These are phyloP conservation scores for Leccinum subrobustum DNA, from an alignment of 1,284 basidiomycete species.

Conservation along the genomic window DNA sequence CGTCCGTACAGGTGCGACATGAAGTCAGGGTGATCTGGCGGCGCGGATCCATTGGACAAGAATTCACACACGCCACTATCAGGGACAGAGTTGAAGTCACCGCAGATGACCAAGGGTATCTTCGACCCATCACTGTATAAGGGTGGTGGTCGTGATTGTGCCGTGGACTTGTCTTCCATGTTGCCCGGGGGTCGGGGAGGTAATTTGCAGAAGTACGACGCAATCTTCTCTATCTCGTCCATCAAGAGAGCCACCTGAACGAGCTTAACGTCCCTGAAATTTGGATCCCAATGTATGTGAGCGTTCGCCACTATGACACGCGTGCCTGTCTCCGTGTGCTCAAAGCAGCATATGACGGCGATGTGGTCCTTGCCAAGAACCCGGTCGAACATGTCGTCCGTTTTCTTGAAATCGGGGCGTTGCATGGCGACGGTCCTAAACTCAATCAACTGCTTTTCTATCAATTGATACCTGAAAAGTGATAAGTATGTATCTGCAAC, in stretches of 20 bases:
- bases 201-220: conserved; percentile 80
- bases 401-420: conserved; percentile 95
- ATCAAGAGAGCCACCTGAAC: conserved; percentile 92
- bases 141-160: conserved; percentile 53
- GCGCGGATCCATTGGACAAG: conserved; percentile 70
- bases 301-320: conserved; percentile 89
- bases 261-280: conserved; percentile 95
- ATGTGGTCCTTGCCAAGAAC: conserved; percentile 97
- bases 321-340: conserved; percentile 84
- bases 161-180: conserved; percentile 34
- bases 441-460: conserved; percentile 94
- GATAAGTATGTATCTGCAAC: conserved; percentile 6
- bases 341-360: conserved; percentile 85
- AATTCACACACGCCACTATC: conserved; percentile 93
- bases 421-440: conserved; percentile 94
- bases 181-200: conserved; percentile 60
- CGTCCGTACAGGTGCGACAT: conserved; percentile 89
- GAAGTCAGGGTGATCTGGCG: conserved; percentile 88
- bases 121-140: conserved; percentile 79
- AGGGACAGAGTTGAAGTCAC: conserved; percentile 93
- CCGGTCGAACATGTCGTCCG: conserved; percentile 99
- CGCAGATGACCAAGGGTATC: conserved; percentile 90
- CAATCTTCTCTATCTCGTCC: conserved; percentile 92
- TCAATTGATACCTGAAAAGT: conserved; percentile 75
- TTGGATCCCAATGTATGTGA: conserved; percentile 94